Percentiles rank a stretch among this genome's conserved stretches.
Conservation (phyloP, 2,329 filamentous ascomycete species). For the Sporothrix sp. region DNA sequence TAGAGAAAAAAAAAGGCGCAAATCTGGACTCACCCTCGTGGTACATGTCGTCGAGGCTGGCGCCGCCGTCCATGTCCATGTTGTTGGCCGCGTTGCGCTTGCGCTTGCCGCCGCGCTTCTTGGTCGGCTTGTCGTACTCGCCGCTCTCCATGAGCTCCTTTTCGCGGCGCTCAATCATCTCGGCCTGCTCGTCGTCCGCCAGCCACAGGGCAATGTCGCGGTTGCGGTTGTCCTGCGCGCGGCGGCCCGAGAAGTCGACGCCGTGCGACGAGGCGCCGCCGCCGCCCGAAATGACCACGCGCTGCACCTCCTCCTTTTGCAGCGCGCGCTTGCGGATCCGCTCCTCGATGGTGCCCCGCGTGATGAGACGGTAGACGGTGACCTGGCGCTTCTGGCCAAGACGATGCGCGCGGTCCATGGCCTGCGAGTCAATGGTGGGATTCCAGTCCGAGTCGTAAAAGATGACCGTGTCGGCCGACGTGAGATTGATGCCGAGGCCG, state of each 20-base stretch:
- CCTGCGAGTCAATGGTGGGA: constrained; percentile 94
- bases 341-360: constrained; percentile 92
- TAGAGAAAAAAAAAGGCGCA: neutral
- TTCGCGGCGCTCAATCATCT: constrained; percentile 86
- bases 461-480: constrained; percentile 93
- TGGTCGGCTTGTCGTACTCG: constrained; percentile 49
- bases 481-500: constrained; percentile 96
- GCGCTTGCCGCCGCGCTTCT: constrained; percentile 50
- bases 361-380: constrained; percentile 95
- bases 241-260: constrained; percentile 92
- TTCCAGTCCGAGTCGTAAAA: constrained; percentile 99
- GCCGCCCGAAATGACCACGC: constrained; percentile 89
- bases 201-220: constrained; percentile 99
- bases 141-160: constrained; percentile 73
- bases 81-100: constrained; percentile 32
- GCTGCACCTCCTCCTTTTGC: constrained; percentile 97
- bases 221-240: constrained; percentile 79
- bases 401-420: constrained; percentile 98
- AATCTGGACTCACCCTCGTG: constrained; percentile 73
- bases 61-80: constrained; percentile 29
- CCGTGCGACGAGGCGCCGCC: constrained; percentile 33
- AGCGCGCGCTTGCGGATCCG: constrained; percentile 92
- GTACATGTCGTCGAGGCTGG: constrained; percentile 92
- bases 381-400: constrained; percentile 93
- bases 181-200: constrained; percentile 91